phyloP scores from a whole-genome alignment of 768 basidiomycete species.

The Atractiella rhizophila region DNA sequence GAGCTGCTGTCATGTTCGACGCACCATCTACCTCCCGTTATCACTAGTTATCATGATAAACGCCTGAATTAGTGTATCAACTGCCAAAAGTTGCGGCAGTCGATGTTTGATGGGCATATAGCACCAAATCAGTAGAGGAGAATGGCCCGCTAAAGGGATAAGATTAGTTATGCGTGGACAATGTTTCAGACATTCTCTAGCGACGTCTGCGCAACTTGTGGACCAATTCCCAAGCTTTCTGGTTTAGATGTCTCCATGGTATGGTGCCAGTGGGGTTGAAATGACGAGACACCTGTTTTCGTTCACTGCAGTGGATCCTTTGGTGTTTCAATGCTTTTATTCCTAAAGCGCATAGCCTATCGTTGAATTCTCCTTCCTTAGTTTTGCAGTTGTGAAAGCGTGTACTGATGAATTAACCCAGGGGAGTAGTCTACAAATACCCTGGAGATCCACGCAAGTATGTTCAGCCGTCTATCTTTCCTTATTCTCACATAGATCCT shows the following conservation, averaged over 20 bases:
- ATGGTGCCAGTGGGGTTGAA: not conserved
- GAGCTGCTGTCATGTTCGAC: too few species aligned
- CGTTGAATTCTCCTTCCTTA: not conserved
- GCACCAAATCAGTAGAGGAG: too few species aligned
- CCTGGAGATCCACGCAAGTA: conserved; percentile 82
- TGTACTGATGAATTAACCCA: not conserved
- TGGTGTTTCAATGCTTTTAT: conserved; percentile 4
- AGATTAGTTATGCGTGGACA: too few species aligned
- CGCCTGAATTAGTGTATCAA: too few species aligned
- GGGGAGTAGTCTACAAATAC: conserved; percentile 37
- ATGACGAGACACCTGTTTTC: conserved; percentile 1
- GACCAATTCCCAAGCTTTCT: too few species aligned
- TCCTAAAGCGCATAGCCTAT: not conserved
- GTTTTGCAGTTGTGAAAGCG: not conserved
- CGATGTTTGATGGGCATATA: too few species aligned
- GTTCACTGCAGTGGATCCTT: conserved; percentile 1
- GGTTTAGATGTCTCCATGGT: not conserved
- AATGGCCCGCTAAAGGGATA: too few species aligned
- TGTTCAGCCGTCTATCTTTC: conserved; percentile 16
- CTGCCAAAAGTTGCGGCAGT: too few species aligned
- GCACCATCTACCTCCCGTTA: too few species aligned
- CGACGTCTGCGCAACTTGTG: too few species aligned
- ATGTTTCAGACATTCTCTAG: too few species aligned
- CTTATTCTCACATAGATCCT: not conserved
- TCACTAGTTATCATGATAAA: too few species aligned